phyloP scores from a whole-genome alignment of 2,329 filamentous ascomycete genomes.

The Aspergillus neotritici region DNA sequence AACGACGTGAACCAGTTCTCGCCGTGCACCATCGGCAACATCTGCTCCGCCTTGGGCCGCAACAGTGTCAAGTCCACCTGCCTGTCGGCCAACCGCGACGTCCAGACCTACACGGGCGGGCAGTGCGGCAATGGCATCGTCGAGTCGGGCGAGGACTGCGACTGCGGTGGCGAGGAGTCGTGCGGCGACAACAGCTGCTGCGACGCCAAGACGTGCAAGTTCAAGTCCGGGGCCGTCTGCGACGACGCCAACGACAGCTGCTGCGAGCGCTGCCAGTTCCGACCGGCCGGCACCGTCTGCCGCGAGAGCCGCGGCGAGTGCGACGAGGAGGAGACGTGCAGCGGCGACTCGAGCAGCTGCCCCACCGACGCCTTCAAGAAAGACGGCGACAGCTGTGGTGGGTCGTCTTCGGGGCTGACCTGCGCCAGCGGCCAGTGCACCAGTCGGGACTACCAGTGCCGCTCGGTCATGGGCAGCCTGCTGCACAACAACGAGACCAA shows the following conservation, averaged over 20 bases:
- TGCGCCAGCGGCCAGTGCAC: slow-evolving; percentile 96
- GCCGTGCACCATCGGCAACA: slow-evolving; percentile 83
- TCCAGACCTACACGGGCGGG: slow-evolving; percentile 73
- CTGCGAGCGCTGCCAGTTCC: slow-evolving; percentile 40
- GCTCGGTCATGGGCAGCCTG: slow-evolving; percentile 70
- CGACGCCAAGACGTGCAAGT: slow-evolving; percentile 79
- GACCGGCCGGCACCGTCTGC: slow-evolving; percentile 64
- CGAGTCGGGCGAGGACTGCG: slow-evolving; percentile 87
- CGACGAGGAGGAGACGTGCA: slow-evolving; percentile 79
- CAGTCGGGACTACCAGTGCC: slow-evolving; percentile 82
- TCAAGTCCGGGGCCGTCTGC: slow-evolving; percentile 68
- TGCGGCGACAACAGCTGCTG: slow-evolving; percentile 79
- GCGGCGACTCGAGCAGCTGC: slow-evolving; percentile 65
- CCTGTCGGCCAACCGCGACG: slow-evolving; percentile 76
- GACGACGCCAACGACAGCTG: slow-evolving; percentile 51
- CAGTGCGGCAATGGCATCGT: slow-evolving; percentile 97
- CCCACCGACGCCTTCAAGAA: slow-evolving; percentile 64
- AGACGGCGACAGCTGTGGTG: slow-evolving; percentile 68
- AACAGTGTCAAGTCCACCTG: slow-evolving; percentile 72
- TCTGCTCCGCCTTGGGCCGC: slow-evolving; percentile 77
- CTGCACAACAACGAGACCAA: slow-evolving; percentile 70
- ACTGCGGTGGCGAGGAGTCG: slow-evolving; percentile 72
- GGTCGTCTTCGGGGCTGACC: slow-evolving; percentile 49
- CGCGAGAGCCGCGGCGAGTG: slow-evolving; percentile 72
- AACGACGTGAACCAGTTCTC: slow-evolving; percentile 73